Evolutionary conservation across 164 flowering plant species (phyloP), one percentile per base, ranked within the genome.

Genomic region (Amborella trichopoda): DNA sequence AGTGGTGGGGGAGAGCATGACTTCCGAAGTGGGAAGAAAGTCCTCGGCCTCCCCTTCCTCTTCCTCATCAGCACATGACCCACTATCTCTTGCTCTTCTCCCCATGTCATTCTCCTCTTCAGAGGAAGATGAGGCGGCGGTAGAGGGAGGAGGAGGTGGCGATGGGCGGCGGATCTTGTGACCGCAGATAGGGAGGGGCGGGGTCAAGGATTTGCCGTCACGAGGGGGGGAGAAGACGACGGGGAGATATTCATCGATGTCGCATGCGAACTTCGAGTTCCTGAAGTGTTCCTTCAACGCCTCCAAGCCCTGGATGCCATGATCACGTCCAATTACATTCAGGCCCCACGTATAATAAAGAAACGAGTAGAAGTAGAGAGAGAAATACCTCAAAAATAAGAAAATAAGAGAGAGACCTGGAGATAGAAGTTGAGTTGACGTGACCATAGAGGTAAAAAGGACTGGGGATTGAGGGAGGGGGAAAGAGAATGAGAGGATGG

Each of bases 181-280:
- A 9, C 76, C 70, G 14, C 54, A 73, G 18, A 87, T 61, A n/a
- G 87, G 66, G 0, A 61, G 46, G 0, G 96, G 94, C 21, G 77
- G 72, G 11, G 79, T 66, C 54, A 74, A 53, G 16, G 48, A 59
- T 59, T 57, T 69, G 30, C 97, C 95, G 55, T 90, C 95, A 33
- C 97, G 77, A 24, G 97, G 89, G 3, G 97, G 95, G 0, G 75
- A 49, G 47, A 90, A 86, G 40, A 81, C 69, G 28, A 86, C 94
- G 0, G 97, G 97, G 40, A 86, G 64, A 56, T 86, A 86, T 28
- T 81, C 86, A 36, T 78, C 91, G 17, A 64, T 66, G 52, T 71
- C 88, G 53, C 81, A 64, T 5, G 91, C 80, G 54, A 90, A 90
- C 70, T 81, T 86, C 9, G 97, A 86, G 72, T 77, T 86, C 78